These are phyloP conservation scores for Lasiosphaeris hirsuta DNA, from an alignment of 495 filamentous ascomycete species.

Conservation along the genomic window DNA sequence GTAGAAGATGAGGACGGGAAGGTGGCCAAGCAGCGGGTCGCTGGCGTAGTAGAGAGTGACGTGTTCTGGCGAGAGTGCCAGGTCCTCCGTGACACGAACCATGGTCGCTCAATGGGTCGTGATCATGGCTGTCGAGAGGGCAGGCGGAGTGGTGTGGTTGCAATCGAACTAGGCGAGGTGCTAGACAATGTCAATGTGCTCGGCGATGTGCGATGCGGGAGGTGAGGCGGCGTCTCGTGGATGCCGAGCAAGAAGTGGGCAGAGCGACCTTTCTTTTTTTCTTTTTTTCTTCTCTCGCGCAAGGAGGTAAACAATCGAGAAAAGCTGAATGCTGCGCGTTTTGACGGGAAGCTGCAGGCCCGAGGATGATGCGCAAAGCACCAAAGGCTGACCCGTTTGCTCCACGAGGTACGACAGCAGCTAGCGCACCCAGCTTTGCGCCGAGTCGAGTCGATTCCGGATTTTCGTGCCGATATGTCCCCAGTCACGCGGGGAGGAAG, in stretches of 20 bases:
- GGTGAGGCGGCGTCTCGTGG: neutral
- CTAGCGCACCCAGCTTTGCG: too few species aligned
- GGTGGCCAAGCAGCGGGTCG: conserved; percentile 70
- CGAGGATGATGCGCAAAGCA: too few species aligned
- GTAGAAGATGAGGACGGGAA: conserved; percentile 77
- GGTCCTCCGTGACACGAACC: conserved; percentile 63
- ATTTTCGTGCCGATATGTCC: too few species aligned
- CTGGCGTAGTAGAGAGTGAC: conserved; percentile 77
- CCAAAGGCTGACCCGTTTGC: too few species aligned
- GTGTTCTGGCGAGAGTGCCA: conserved; percentile 68
- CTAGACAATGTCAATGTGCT: neutral
- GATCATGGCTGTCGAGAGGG: conserved; percentile 25
- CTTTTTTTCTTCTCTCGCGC: too few species aligned
- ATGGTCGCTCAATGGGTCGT: conserved; percentile 48
- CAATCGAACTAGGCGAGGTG: neutral
- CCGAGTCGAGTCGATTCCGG: too few species aligned
- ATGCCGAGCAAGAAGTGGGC: neutral
- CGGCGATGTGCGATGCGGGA: neutral
- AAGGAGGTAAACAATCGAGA: too few species aligned
- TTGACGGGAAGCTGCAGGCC: too few species aligned
- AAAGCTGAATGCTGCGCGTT: too few species aligned
- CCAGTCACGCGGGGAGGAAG: too few species aligned
- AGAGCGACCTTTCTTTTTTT: too few species aligned
- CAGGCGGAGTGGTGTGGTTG: neutral
- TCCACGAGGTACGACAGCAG: too few species aligned